These are phyloP conservation scores for Stemphylium lycopersici DNA, from an alignment of 2,329 filamentous ascomycete species.

Conservation along the genomic window DNA sequence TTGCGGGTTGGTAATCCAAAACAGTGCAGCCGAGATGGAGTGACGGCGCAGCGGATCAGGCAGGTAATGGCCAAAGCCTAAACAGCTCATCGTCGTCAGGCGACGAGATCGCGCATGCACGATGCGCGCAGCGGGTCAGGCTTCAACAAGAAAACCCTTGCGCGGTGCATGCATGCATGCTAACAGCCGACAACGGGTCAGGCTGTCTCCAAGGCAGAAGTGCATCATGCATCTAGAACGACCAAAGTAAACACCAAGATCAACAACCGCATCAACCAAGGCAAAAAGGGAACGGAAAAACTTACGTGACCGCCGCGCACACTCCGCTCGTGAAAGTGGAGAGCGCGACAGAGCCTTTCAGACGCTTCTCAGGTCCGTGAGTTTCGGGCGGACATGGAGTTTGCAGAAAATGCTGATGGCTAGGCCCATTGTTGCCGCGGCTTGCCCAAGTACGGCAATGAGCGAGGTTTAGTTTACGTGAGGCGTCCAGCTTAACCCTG, in stretches of 20 bases:
- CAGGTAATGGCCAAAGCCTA: not conserved
- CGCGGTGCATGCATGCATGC: conserved; percentile 1
- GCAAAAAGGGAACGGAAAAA: not conserved
- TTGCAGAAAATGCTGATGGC: too few species aligned
- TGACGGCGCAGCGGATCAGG: too few species aligned
- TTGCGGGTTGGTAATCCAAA: too few species aligned
- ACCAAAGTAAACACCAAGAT: not conserved
- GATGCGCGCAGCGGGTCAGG: conserved; percentile 2
- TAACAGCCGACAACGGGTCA: conserved; percentile 6
- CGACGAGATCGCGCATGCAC: conserved; percentile 2
- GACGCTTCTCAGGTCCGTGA: too few species aligned
- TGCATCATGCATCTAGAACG: not conserved
- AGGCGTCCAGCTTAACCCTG: conserved; percentile 3
- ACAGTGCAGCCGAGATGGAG: too few species aligned
- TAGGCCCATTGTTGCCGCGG: not conserved
- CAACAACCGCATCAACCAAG: not conserved
- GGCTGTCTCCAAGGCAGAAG: conserved; percentile 15
- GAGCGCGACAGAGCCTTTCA: too few species aligned
- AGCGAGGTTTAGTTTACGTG: not conserved
- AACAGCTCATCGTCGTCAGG: not conserved
- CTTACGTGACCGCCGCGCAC: not conserved
- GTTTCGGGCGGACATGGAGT: too few species aligned
- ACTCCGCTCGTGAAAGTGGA: conserved; percentile 1
- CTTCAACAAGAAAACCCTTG: not conserved
- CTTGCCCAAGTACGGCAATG: not conserved